A percentile compares a stretch with the other conserved stretches of the same genome.
Evolutionary conservation across 2,329 filamentous ascomycete species (phyloP).

Genomic region (Paracoccidioides lutzii): DNA sequence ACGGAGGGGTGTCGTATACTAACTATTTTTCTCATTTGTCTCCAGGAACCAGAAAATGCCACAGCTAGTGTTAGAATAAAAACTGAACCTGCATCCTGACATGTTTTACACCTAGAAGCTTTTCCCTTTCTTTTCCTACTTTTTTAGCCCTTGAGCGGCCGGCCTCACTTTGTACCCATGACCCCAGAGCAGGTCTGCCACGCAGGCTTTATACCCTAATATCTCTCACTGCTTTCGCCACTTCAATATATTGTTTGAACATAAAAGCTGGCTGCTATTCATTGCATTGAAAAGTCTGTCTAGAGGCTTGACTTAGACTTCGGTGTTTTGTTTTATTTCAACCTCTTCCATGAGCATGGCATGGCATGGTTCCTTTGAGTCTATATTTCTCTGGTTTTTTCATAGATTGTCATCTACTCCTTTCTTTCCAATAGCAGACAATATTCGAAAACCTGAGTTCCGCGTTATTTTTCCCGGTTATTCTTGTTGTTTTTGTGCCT

Average conservation of each 20-base stretch:
- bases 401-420: neutral
- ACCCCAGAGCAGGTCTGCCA: neutral
- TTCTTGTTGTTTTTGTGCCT: neutral
- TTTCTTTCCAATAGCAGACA: neutral
- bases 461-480: neutral
- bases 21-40: neutral
- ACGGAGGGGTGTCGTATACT: neutral
- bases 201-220: neutral
- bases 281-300: neutral
- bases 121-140: neutral
- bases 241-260: neutral
- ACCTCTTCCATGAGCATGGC: neutral
- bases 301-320: neutral
- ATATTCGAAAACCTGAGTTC: neutral
- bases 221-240: neutral
- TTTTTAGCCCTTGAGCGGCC: neutral
- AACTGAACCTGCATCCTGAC: constrained; percentile 23
- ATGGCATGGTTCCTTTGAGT: neutral
- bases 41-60: constrained; percentile 4
- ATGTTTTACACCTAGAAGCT: neutral
- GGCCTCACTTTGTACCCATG: neutral
- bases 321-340: neutral
- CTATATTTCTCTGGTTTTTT: neutral
- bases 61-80: constrained; percentile 26
- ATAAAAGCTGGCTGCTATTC: neutral